Evolutionary conservation across 2,329 filamentous ascomycete species (phyloP).

Genomic region (Colletotrichum sublineola): DNA sequence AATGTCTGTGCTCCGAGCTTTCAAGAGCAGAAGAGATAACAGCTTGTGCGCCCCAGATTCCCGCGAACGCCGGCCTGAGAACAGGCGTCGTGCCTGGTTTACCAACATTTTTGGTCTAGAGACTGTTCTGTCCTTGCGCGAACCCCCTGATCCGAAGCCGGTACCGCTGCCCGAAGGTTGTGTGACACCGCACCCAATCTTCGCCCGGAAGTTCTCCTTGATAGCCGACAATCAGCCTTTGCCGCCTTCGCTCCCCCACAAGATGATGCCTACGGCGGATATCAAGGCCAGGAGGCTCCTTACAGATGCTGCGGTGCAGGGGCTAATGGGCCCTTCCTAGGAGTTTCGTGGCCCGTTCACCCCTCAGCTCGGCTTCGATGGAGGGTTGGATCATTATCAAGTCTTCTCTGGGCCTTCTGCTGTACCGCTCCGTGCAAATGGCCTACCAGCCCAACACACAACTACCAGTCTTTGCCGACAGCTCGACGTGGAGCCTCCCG

Average conservation of each 20-base stretch:
- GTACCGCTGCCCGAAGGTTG: constrained; percentile 52
- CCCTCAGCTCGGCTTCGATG: constrained; percentile 60
- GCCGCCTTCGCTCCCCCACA: constrained; percentile 50
- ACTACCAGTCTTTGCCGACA: constrained; percentile 1
- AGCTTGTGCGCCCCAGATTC: not conserved
- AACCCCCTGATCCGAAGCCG: constrained; percentile 26
- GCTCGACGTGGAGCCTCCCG: not conserved
- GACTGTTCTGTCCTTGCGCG: constrained; percentile 28
- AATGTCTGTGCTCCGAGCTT: constrained; percentile 1
- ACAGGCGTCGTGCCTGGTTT: constrained; percentile 28
- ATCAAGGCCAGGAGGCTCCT: constrained; percentile 55
- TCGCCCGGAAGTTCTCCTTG: constrained; percentile 58
- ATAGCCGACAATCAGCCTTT: constrained; percentile 51
- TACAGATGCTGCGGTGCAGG: constrained; percentile 47
- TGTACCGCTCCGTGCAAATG: constrained; percentile 8
- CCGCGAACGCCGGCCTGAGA: not conserved
- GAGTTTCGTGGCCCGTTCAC: constrained; percentile 59
- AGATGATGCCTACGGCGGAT: constrained; percentile 58
- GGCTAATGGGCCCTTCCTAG: constrained; percentile 48
- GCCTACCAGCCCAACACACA: not conserved
- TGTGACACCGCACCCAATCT: constrained; percentile 59
- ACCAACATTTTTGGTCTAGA: constrained; percentile 32
- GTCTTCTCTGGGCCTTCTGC: constrained; percentile 10
- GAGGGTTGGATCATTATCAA: constrained; percentile 59
- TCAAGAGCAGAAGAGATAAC: constrained; percentile 7